phyloP scores from a whole-genome alignment of 768 basidiomycete genomes.

The Fistulinella prunicolor region DNA sequence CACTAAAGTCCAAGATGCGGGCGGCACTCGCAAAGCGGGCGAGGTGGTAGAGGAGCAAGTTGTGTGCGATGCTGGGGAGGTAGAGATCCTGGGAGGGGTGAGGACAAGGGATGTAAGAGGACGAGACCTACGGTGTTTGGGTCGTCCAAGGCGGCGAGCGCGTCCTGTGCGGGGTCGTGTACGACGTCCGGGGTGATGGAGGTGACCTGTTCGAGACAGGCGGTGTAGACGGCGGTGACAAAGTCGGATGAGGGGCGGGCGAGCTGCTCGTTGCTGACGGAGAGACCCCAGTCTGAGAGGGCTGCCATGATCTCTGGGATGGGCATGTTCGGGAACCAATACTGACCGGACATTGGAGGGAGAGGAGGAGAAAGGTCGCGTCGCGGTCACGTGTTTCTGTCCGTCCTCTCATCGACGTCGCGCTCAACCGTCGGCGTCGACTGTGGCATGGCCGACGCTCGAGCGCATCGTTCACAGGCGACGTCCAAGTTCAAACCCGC shows the following conservation, averaged over 20 bases:
- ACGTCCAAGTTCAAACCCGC: slow-evolving; percentile 50
- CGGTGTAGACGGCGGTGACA: slow-evolving; percentile 64
- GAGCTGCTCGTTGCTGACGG: slow-evolving; percentile 66
- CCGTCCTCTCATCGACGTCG: too few species aligned
- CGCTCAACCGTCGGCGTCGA: too few species aligned
- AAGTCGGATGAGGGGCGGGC: slow-evolving; percentile 65
- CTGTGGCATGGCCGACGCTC: too few species aligned
- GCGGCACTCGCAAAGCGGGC: slow-evolving; percentile 71
- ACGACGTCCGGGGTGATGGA: slow-evolving; percentile 58
- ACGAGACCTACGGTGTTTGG: slow-evolving; percentile 49
- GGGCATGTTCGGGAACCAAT: slow-evolving; percentile 66
- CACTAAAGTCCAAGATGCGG: slow-evolving; percentile 71
- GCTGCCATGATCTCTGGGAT: slow-evolving; percentile 61
- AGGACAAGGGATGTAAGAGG: neutral
- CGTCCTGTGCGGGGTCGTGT: slow-evolving; percentile 54
- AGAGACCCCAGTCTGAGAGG: slow-evolving; percentile 66
- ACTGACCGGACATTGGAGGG: slow-evolving; percentile 35
- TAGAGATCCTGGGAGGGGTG: slow-evolving; percentile 58
- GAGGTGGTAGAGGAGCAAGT: slow-evolving; percentile 71
- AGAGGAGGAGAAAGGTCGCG: too few species aligned
- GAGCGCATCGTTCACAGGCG: slow-evolving; percentile 9
- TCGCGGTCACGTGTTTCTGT: neutral
- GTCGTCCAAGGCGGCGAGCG: slow-evolving; percentile 48
- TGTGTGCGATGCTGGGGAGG: slow-evolving; percentile 52
- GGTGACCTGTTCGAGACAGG: slow-evolving; percentile 71